phyloP scores from a whole-genome alignment of 2,329 filamentous ascomycete species.

The Fusarium dimerum region DNA sequence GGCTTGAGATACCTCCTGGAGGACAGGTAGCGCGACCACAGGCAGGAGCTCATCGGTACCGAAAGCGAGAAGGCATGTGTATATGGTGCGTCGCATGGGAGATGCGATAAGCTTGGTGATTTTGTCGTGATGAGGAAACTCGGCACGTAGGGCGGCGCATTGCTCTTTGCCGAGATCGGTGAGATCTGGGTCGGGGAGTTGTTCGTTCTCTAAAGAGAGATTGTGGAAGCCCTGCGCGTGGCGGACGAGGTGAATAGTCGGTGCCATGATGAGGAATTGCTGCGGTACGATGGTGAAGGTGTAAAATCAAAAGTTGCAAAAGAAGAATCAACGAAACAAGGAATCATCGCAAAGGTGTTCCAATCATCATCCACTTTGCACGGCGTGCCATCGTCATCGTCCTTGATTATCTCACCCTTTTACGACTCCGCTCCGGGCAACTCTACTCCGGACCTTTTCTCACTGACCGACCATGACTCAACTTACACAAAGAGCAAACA shows the following conservation, averaged over 20 bases:
- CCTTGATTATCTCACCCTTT: too few species aligned
- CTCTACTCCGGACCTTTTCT: too few species aligned
- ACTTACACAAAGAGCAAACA: too few species aligned
- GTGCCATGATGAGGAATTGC: constrained; percentile 41
- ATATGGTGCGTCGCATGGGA: constrained; percentile 77
- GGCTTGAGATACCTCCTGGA: constrained; percentile 75
- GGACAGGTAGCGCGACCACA: constrained; percentile 69
- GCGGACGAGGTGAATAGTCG: constrained; percentile 67
- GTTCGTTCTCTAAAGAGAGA: constrained; percentile 67
- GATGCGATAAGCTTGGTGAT: constrained; percentile 75
- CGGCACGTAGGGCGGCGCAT: constrained; percentile 62
- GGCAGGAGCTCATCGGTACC: constrained; percentile 46
- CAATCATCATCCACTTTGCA: too few species aligned
- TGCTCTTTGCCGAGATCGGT: constrained; percentile 76
- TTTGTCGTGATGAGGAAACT: constrained; percentile 65
- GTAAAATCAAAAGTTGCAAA: not conserved
- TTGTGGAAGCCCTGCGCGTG: constrained; percentile 85
- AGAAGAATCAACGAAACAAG: not conserved
- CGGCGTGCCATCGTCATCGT: too few species aligned
- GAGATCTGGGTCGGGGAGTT: constrained; percentile 74
- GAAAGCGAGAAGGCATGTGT: constrained; percentile 75
- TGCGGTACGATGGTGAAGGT: not conserved
- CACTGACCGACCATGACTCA: too few species aligned
- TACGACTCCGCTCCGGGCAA: too few species aligned
- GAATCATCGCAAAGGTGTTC: too few species aligned